Percentiles rank a stretch among this genome's conserved stretches.
Evolutionary conservation across 1,139 yeast genomes (phyloP).

Genomic region (Debaryomyces fabryi): DNA sequence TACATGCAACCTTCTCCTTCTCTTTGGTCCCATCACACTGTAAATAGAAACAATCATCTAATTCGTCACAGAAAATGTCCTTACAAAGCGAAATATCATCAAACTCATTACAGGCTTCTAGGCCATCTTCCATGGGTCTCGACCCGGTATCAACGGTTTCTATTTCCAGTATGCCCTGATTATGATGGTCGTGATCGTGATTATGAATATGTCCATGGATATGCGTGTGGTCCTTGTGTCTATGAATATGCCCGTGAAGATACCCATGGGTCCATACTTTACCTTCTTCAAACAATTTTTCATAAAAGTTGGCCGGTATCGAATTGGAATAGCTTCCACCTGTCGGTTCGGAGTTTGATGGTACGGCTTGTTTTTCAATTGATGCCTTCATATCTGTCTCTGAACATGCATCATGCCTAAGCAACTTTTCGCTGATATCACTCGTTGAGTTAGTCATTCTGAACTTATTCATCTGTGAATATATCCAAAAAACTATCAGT

Average conservation of each 20-base stretch:
- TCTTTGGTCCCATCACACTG: constrained; percentile 32
- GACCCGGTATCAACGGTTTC: constrained; percentile 5
- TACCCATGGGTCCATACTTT: constrained; percentile 47
- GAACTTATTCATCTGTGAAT: not conserved
- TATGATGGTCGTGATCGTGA: constrained; percentile 37
- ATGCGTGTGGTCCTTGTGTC: constrained; percentile 63
- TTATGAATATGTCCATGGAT: constrained; percentile 72
- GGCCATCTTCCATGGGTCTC: not conserved
- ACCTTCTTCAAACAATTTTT: constrained; percentile 11
- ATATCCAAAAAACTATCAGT: not conserved
- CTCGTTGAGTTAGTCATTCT: not conserved
- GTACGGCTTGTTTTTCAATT: not conserved
- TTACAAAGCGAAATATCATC: constrained; percentile 41
- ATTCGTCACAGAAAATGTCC: constrained; percentile 47
- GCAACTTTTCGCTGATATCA: not conserved
- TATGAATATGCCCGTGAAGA: constrained; percentile 72
- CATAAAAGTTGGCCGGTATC: constrained; percentile 10
- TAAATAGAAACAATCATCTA: constrained; percentile 47
- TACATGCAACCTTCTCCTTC: constrained; percentile 9
- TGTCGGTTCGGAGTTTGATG: not conserved
- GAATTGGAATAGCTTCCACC: constrained; percentile 1
- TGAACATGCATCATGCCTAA: not conserved
- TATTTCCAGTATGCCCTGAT: not conserved
- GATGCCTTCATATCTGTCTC: not conserved
- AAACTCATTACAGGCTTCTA: constrained; percentile 27